Conservation (phyloP, 768 basidiomycete species). For the Multifurca ochricompacta region DNA sequence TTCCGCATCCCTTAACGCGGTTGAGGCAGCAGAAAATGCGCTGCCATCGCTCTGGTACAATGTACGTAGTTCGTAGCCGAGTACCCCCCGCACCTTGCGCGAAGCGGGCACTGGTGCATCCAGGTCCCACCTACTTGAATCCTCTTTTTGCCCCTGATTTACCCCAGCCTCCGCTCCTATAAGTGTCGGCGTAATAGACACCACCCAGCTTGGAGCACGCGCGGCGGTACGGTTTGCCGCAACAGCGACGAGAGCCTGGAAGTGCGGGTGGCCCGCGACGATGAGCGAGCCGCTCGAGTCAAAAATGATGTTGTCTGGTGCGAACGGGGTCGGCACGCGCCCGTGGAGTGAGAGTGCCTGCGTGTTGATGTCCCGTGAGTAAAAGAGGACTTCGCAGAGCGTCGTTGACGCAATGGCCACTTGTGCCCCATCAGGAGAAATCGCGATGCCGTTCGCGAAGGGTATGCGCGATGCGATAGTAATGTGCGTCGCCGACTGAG, state of each 20-base stretch:
- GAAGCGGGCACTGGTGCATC: conserved; percentile 43
- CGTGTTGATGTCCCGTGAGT: conserved; percentile 39
- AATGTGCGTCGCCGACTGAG: conserved; percentile 28
- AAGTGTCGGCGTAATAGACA: conserved; percentile 32
- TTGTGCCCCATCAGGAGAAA: conserved; percentile 40
- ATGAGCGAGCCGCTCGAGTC: conserved; percentile 41
- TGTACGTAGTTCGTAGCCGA: conserved; percentile 42
- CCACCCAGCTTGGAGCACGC: conserved; percentile 51
- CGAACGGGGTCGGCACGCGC: conserved; percentile 46
- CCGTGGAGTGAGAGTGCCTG: conserved; percentile 36
- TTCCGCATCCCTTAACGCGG: conserved; percentile 42
- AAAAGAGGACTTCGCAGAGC: conserved; percentile 40
- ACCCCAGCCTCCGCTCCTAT: conserved; percentile 9
- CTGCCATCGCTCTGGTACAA: conserved; percentile 72
- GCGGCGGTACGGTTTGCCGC: conserved; percentile 37
- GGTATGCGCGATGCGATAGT: conserved; percentile 43
- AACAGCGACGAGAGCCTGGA: conserved; percentile 41
- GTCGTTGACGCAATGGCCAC: conserved; percentile 55
- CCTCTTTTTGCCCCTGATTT: neutral
- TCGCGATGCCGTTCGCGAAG: conserved; percentile 62
- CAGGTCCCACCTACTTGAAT: conserved; percentile 31
- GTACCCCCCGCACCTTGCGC: conserved; percentile 32
- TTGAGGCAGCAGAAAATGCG: conserved; percentile 46
- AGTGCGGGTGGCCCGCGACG: conserved; percentile 62
- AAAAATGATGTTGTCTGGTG: conserved; percentile 54